These are phyloP conservation scores for Lipomyces spencermartinsiae DNA, from an alignment of 805 yeast genomes.

Conservation along the genomic window DNA sequence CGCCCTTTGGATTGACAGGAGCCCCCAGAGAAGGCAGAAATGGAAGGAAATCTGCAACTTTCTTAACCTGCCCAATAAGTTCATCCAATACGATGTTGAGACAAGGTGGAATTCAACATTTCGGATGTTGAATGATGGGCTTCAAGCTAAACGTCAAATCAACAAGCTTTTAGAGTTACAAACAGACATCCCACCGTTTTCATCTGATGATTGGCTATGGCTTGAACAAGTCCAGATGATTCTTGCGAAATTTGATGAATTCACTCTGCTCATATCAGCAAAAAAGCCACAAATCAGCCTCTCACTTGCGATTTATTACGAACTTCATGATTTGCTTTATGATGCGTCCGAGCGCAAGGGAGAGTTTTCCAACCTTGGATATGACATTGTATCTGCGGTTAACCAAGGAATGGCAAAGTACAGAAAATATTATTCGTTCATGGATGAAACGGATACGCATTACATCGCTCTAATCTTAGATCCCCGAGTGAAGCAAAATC, in stretches of 20 bases:
- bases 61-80: background rate
- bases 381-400: background rate
- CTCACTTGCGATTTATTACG: conserved; percentile 6
- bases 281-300: conserved; percentile 8
- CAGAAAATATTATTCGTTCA: no score
- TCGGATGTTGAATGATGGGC: background rate
- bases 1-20: conserved; percentile 8
- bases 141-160: conserved; percentile 9
- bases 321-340: conserved; percentile 6
- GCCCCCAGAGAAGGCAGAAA: conserved; percentile 12
- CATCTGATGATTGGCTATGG: conserved; percentile 7
- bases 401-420: background rate
- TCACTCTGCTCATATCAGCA: conserved; percentile 1
- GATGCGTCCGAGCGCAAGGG: conserved; percentile 3
- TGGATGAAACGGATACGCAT: no score
- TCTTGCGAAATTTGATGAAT: background rate
- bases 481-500: no score
- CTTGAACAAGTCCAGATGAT: conserved; percentile 7
- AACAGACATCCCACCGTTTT: conserved; percentile 1
- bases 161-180: conserved; percentile 2
- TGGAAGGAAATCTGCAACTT: conserved; percentile 4
- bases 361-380: background rate
- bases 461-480: no score
- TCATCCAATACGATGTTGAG: conserved; percentile 10
- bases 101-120: conserved; percentile 17